Evolutionary conservation across 768 basidiomycete species (phyloP), one percentile per base, ranked within the genome.

Genomic region (Roridomyces roridus): DNA sequence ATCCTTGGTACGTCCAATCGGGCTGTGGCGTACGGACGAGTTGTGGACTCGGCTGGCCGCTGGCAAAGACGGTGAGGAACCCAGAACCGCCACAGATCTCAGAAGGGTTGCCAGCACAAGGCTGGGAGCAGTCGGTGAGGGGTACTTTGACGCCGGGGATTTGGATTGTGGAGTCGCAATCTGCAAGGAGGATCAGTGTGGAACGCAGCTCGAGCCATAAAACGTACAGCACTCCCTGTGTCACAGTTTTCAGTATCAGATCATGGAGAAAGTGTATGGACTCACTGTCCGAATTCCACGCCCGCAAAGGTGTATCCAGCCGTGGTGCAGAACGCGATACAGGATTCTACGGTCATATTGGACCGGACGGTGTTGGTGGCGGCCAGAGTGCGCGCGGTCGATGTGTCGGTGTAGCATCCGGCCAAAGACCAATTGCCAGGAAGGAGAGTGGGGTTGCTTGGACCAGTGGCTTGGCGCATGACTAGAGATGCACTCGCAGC

Each of bases 1-100:
- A 89, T 14, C 88, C 88, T 26, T 86, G 74, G 12, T 82, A 87
- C 1, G 73, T 60, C 87, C 87, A 89, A 10, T 52, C 55, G n/a
- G 66, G 59, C 7, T 70, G 66, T 1, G 80, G 80, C 31, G 67
- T 80, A 5, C 76, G 78, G 2, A 83, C 79, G 20, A 83, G 80
- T 18, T 69, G 50, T 0, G 87, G 83, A 47, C 80, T 77, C 1
- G 77, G 70, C 1, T 73, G 65, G n/a, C 82, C 83, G 52, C 79
- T 86, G 69, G 77, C 79, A 65, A 82, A 86, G 24, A 88, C 68
- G 63, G 83, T 82, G 24, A 88, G 67, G 20, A 73, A 75, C 62
- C 76, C 67, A 0, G 79, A 77, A 0, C 80, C 84, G 25, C 86
- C 87, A 59, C 86, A 88, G 7, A 71, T 64, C 64, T 89, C 84